These are phyloP conservation scores for Furcasterigmium sp. DNA, from an alignment of 2,329 filamentous ascomycete genomes.

Conservation along the genomic window DNA sequence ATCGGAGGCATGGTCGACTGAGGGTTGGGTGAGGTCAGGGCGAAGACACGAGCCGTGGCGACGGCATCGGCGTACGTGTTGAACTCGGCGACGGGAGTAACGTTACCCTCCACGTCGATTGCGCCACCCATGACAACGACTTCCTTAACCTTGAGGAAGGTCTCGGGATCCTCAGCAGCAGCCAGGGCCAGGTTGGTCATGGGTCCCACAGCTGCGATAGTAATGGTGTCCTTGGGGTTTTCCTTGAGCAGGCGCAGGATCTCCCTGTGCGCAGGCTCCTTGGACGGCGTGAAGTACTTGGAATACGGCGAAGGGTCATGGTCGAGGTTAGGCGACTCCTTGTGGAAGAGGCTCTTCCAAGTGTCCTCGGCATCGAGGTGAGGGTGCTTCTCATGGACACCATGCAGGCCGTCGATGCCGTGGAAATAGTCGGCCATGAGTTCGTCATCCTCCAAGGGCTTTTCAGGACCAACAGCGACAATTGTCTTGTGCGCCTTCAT, in stretches of 20 bases:
- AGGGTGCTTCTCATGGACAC: constrained; percentile 68
- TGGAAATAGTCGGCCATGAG: constrained; percentile 85
- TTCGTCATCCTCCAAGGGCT: constrained; percentile 77
- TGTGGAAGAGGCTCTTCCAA: constrained; percentile 64
- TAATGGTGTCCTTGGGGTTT: constrained; percentile 77
- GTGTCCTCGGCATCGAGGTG: constrained; percentile 69
- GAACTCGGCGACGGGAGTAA: constrained; percentile 84
- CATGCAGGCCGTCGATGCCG: constrained; percentile 70
- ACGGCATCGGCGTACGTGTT: constrained; percentile 88
- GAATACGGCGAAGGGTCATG: constrained; percentile 34
- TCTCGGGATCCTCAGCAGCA: constrained; percentile 80
- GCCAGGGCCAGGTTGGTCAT: constrained; percentile 91
- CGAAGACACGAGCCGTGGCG: constrained; percentile 71
- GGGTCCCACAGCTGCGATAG: constrained; percentile 85
- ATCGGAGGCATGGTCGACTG: constrained; percentile 74
- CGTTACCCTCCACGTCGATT: constrained; percentile 74
- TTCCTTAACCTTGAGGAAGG: constrained; percentile 84
- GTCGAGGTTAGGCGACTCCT: constrained; percentile 22
- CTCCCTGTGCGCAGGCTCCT: constrained; percentile 69
- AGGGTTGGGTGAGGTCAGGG: constrained; percentile 69
- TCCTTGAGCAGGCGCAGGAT: constrained; percentile 82
- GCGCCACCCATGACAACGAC: constrained; percentile 94
- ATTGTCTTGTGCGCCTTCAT: constrained; percentile 72
- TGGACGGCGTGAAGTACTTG: constrained; percentile 70
- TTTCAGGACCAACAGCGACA: constrained; percentile 80